phyloP scores from a whole-genome alignment of 441 rosid species.

The Populus hybrid region DNA sequence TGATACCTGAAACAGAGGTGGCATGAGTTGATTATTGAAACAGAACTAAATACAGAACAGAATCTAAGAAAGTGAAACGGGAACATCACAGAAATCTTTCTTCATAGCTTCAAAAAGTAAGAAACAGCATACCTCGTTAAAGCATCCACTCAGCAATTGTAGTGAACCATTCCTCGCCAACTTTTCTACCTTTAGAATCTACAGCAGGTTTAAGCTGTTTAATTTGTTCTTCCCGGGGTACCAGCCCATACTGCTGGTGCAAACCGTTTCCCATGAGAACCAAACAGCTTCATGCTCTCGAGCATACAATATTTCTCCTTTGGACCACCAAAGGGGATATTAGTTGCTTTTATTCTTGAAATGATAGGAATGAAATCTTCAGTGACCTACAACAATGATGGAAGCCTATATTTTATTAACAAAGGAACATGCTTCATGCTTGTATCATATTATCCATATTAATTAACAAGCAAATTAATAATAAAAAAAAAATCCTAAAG shows the following conservation, averaged over 20 bases:
- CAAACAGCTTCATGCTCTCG: constrained; percentile 94
- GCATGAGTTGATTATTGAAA: constrained; percentile 8
- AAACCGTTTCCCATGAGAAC: constrained; percentile 94
- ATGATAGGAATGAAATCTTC: constrained; percentile 85
- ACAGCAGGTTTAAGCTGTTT: constrained; percentile 82
- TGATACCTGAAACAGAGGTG: constrained; percentile 63
- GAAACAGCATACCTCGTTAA: constrained; percentile 60
- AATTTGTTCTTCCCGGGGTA: constrained; percentile 92
- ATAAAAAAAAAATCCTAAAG: background rate
- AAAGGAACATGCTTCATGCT: background rate
- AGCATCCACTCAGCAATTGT: constrained; percentile 77
- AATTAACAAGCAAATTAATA: background rate
- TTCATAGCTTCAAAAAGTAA: background rate
- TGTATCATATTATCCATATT: background rate
- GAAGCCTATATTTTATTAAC: constrained; percentile 7
- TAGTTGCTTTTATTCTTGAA: constrained; percentile 72
- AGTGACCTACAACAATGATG: constrained; percentile 47
- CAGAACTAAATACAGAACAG: background rate
- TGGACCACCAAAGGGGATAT: constrained; percentile 77
- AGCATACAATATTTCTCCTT: constrained; percentile 88
- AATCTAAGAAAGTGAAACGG: background rate
- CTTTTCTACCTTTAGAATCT: constrained; percentile 93
- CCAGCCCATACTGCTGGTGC: constrained; percentile 80
- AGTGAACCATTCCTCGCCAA: constrained; percentile 99
- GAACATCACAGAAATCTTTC: background rate